A percentile compares a stretch with the other conserved stretches of the same genome.
phyloP scores from a whole-genome alignment of 345 rosid genomes.

The Bretschneidera sinensis region DNA sequence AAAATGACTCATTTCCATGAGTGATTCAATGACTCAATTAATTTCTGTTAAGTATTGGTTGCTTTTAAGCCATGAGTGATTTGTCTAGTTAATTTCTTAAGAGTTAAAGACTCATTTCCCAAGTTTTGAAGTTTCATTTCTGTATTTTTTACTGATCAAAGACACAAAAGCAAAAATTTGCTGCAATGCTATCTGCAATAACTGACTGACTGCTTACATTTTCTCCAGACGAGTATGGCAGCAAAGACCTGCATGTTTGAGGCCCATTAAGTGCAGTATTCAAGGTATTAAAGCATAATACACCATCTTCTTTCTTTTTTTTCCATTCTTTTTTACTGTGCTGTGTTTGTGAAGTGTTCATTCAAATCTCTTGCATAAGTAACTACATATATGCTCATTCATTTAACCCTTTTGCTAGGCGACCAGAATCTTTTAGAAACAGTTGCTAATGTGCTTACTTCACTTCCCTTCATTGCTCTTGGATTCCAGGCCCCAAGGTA shows the following conservation, averaged over 20 bases:
- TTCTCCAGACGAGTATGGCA: conserved; percentile 75
- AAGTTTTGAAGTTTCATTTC: too few species aligned
- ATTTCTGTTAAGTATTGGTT: not conserved
- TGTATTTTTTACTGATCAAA: not conserved
- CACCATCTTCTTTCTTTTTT: not conserved
- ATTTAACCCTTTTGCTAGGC: conserved; percentile 36
- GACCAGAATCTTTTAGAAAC: conserved; percentile 62
- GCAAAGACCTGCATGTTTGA: conserved; percentile 88
- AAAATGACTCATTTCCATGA: too few species aligned
- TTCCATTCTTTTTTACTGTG: not conserved
- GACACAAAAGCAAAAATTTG: not conserved
- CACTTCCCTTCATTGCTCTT: conserved; percentile 82
- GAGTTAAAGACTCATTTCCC: not conserved
- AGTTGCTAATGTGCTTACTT: conserved; percentile 78
- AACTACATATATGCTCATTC: not conserved
- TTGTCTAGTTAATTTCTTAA: not conserved
- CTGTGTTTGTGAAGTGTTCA: not conserved
- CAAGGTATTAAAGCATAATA: conserved; percentile 41
- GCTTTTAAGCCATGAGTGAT: not conserved
- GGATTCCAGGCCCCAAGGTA: conserved; percentile 95
- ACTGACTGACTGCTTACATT: conserved; percentile 9
- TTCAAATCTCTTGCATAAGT: not conserved
- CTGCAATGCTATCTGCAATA: not conserved
- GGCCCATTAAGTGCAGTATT: conserved; percentile 58
- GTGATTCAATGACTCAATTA: conserved; percentile 3